phyloP scores from a whole-genome alignment of 2,329 filamentous ascomycete species.

The Cercospora sesami region DNA sequence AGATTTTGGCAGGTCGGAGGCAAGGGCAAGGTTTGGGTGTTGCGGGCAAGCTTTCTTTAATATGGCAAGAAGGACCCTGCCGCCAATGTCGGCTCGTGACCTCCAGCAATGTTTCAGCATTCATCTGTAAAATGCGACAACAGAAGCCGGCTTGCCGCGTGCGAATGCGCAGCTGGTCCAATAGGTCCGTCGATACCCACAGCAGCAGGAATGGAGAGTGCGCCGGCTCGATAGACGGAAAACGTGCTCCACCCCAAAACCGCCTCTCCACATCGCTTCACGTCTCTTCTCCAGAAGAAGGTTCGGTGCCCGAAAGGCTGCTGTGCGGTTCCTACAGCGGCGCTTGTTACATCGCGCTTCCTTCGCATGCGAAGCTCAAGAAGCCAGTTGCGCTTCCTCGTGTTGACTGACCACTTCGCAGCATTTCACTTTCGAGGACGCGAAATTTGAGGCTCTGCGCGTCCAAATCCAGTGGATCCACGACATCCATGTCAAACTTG shows the following conservation, averaged over 20 bases:
- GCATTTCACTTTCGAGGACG: background rate
- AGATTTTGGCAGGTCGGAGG: background rate
- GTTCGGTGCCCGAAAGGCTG: background rate
- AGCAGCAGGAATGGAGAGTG: background rate
- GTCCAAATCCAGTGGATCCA: background rate
- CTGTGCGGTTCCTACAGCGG: background rate
- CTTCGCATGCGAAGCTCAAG: background rate
- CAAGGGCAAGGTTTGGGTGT: background rate
- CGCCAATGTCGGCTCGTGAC: background rate
- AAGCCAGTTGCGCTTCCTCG: no score
- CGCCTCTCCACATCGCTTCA: conserved; percentile 1
- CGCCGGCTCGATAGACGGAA: background rate
- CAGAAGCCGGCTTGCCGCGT: background rate
- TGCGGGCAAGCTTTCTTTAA: conserved; percentile 6
- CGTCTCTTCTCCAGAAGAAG: background rate
- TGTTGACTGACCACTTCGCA: background rate
- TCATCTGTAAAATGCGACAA: background rate
- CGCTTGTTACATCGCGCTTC: background rate
- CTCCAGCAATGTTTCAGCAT: background rate
- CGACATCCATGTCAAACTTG: conserved; percentile 1
- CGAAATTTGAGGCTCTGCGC: background rate
- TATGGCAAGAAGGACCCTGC: conserved; percentile 2
- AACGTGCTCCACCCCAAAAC: background rate
- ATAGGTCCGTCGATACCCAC: conserved; percentile 1
- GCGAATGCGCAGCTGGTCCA: background rate